phyloP scores from a whole-genome alignment of 2,329 filamentous ascomycete genomes.

The Spiromastix sp. region DNA sequence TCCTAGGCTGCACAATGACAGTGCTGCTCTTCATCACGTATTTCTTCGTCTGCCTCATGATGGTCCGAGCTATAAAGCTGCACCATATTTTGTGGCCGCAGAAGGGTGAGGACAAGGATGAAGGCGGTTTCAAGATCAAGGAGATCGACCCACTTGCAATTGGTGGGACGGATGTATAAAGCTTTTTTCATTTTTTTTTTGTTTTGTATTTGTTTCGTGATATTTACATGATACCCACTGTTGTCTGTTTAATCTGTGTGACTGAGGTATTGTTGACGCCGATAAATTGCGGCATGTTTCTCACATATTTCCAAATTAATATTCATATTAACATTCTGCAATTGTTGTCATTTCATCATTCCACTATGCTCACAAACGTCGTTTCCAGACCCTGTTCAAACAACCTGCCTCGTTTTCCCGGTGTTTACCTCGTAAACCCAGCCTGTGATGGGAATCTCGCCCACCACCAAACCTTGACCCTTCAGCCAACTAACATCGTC shows the following conservation, averaged over 20 bases:
- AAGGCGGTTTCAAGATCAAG: conserved; percentile 45
- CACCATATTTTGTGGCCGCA: conserved; percentile 68
- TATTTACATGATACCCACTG: too few relatives aligned
- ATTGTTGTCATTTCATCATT: too few relatives aligned
- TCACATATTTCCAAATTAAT: too few relatives aligned
- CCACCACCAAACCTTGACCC: conserved; percentile 45
- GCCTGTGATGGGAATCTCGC: conserved; percentile 54
- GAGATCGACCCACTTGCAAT: conserved; percentile 14
- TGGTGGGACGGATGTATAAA: too few relatives aligned
- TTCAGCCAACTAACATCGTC: conserved; percentile 57
- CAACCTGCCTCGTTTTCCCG: conserved; percentile 47
- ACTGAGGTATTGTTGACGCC: too few relatives aligned
- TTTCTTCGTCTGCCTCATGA: conserved; percentile 56
- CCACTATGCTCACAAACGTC: too few relatives aligned
- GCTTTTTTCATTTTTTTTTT: not conserved
- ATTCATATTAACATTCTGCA: too few relatives aligned
- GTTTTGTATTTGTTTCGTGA: not conserved
- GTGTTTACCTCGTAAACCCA: conserved; percentile 74
- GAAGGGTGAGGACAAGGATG: conserved; percentile 55
- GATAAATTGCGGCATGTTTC: too few relatives aligned
- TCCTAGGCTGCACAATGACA: conserved; percentile 59
- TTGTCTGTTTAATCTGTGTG: too few relatives aligned
- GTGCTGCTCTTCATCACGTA: conserved; percentile 57
- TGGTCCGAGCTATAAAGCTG: conserved; percentile 56
- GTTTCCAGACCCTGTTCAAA: too few relatives aligned